Percentiles rank a stretch among this genome's conserved stretches.
Conservation (phyloP, 2,329 filamentous ascomycete genomes). For the Daldinia sp. region DNA sequence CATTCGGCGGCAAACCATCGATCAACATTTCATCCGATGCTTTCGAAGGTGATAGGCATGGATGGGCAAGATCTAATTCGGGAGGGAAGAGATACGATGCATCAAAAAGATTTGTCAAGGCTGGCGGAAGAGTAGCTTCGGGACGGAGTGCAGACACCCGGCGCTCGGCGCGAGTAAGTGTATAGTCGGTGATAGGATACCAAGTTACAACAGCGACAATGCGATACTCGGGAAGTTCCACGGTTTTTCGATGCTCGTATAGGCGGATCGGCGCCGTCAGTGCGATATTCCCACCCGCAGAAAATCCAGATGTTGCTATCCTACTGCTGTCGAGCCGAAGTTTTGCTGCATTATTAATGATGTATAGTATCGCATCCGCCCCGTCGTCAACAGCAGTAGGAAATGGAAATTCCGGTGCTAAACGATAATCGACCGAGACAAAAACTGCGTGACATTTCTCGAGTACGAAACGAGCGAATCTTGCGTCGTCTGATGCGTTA, state of each 20-base stretch:
- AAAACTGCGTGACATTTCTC: conserved; percentile 64
- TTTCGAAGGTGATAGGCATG: conserved; percentile 65
- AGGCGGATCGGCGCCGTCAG: conserved; percentile 54
- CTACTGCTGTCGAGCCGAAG: conserved; percentile 64
- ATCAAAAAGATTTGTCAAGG: conserved; percentile 70
- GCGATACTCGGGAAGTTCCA: conserved; percentile 51
- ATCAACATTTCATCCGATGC: conserved; percentile 61
- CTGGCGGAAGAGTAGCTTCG: conserved; percentile 65
- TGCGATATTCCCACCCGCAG: conserved; percentile 66
- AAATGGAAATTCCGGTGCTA: conserved; percentile 71
- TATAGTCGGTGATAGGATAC: conserved; percentile 71
- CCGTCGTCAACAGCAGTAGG: conserved; percentile 72
- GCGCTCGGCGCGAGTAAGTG: conserved; percentile 63
- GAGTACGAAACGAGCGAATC: conserved; percentile 65
- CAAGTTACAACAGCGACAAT: conserved; percentile 65
- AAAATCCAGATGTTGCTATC: conserved; percentile 70
- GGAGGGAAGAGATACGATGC: conserved; percentile 66
- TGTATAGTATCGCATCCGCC: conserved; percentile 69
- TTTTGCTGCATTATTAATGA: conserved; percentile 63
- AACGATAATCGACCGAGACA: conserved; percentile 72
- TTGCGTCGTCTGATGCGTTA: conserved; percentile 67
- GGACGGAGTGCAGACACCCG: conserved; percentile 62
- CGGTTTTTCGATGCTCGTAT: conserved; percentile 41
- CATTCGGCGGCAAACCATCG: conserved; percentile 57
- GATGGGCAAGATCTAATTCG: conserved; percentile 58